Conservation (phyloP, 2,329 filamentous ascomycete species). For the Colletotrichum falcatum region DNA sequence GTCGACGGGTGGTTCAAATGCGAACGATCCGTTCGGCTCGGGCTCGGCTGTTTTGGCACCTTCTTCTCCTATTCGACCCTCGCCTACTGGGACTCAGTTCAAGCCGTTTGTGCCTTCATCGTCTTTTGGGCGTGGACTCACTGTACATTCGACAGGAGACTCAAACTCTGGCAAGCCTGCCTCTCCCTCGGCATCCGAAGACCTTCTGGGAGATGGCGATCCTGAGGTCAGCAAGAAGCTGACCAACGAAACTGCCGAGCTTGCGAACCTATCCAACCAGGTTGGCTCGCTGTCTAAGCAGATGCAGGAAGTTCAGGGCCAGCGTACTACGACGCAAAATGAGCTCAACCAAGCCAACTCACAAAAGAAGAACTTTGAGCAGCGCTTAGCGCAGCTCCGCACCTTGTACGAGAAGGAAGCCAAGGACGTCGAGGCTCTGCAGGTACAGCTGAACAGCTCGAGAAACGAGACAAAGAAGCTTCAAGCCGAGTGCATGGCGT, state of each 20-base stretch:
- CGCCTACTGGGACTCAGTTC: conserved; percentile 69
- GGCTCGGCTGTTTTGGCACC: conserved; percentile 60
- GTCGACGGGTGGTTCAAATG: conserved; percentile 79
- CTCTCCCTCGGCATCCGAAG: conserved; percentile 71
- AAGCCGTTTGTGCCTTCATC: conserved; percentile 95
- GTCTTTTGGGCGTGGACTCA: conserved; percentile 87
- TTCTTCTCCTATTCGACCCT: conserved; percentile 65
- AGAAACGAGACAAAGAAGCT: conserved; percentile 86
- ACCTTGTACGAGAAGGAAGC: conserved; percentile 94
- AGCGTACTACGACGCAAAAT: conserved; percentile 82
- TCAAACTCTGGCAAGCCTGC: conserved; percentile 57
- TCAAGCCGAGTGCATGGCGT: conserved; percentile 83
- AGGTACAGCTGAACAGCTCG: conserved; percentile 83
- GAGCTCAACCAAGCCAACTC: conserved; percentile 84
- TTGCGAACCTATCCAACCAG: conserved; percentile 96
- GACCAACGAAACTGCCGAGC: conserved; percentile 88
- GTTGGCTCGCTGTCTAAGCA: conserved; percentile 91
- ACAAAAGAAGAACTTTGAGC: conserved; percentile 94
- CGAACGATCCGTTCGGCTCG: conserved; percentile 71
- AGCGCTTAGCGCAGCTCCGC: conserved; percentile 86
- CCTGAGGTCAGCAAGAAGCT: conserved; percentile 89
- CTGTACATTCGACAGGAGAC: conserved; percentile 80
- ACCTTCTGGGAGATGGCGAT: conserved; percentile 91
- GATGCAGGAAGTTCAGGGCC: conserved; percentile 91
- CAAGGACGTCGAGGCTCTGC: conserved; percentile 83